Evolutionary conservation across 129 eudicot species (phyloP), one percentile per base, ranked within the genome.

Genomic region (Lactuca sativa): DNA sequence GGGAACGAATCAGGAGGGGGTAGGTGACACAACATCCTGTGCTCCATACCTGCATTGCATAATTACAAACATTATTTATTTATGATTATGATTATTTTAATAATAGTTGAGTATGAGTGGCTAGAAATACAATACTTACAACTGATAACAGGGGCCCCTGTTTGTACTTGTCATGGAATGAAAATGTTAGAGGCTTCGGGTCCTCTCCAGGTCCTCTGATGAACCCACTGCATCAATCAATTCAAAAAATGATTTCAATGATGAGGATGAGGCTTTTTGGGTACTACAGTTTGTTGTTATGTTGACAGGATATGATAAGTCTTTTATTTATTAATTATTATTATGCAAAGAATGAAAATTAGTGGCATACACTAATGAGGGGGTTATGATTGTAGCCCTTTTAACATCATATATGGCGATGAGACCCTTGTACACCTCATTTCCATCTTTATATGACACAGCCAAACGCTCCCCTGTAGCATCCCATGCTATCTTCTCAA

Each of bases 141-240:
- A 95, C 97, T 6, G 99, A 90, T 65, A 95, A 87, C 76, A 95
- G 82, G 0, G 97, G 95, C 34, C 99, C 97, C 76, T 87, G 93
- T 70, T 93, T 90, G 70, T 82, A 90, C 77, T 90, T 93, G 84
- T 93, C 80, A 77, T 93, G 90, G 67, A 93, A 93, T 48, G 99
- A 82, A 78, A 95, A 84, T 15, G 95, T 57, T 43, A 90, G 25
- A 47, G 97, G 90, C 89, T 85, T 95, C 47, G 86, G 84, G 71
- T 82, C 82, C 54, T 95, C 90, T 53, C 99, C 99, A 18, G 99
- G 99, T 48, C 99, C 99, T 82, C 99, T 82, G 55, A 93, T 85
- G 80, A 95, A 95, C 67, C 99, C 99, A 82, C 98, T 93, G 81
- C n/a, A n/a, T n/a, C n/a, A n/a, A n/a, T n/a, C n/a, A n/a, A n/a